Conservation (phyloP, 148 eudicot genomes). For the Simmondsia chinensis region DNA sequence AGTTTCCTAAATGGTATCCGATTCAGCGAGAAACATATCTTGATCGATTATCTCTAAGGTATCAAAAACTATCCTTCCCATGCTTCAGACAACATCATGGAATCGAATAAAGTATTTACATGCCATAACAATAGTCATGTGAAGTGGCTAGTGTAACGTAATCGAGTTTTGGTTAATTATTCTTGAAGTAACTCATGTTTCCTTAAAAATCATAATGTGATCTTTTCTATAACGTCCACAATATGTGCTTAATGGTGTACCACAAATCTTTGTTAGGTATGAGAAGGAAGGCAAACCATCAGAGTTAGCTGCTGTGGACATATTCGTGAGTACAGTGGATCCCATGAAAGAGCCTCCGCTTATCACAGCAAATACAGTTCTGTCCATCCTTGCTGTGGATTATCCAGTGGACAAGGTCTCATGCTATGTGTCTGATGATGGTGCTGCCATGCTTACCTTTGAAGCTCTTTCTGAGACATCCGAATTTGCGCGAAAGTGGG, state of each 20-base stretch:
- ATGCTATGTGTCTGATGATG: slow-evolving; percentile 91
- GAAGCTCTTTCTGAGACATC: slow-evolving; percentile 97
- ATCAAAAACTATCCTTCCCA: not conserved
- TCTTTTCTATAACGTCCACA: slow-evolving; percentile 1
- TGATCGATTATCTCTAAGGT: slow-evolving; percentile 88
- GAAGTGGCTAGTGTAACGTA: no score
- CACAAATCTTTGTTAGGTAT: slow-evolving; percentile 41
- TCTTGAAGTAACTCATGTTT: no score
- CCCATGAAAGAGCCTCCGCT: slow-evolving; percentile 96
- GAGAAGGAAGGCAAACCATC: slow-evolving; percentile 98
- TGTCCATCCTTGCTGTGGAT: slow-evolving; percentile 93
- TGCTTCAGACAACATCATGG: no score
- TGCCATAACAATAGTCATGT: no score
- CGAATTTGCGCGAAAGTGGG: slow-evolving; percentile 96
- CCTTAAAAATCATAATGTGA: not conserved
- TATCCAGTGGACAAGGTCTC: slow-evolving; percentile 92
- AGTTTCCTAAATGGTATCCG: slow-evolving; percentile 93
- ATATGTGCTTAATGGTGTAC: not conserved
- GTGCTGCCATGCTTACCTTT: slow-evolving; percentile 98
- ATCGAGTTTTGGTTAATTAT: no score
- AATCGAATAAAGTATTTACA: no score
- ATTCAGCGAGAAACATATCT: slow-evolving; percentile 94
- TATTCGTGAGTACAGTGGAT: slow-evolving; percentile 94
- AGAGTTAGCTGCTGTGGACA: slow-evolving; percentile 73
- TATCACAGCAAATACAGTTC: slow-evolving; percentile 90